phyloP scores from a whole-genome alignment of 1,139 yeast genomes.

The Yamadazyma diospyri region DNA sequence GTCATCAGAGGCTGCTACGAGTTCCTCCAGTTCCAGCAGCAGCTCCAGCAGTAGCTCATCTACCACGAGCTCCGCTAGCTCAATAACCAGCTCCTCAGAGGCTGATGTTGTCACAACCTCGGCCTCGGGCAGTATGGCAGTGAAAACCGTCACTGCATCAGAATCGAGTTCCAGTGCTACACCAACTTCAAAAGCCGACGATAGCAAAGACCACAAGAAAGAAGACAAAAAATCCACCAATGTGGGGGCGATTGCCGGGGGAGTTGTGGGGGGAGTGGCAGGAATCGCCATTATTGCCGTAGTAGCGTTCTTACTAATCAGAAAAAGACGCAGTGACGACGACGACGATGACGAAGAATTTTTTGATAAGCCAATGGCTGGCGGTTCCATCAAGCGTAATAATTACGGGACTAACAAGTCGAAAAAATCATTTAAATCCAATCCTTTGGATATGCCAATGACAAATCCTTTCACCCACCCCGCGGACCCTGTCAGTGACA shows the following conservation, averaged over 20 bases:
- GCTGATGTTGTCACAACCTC: conserved; percentile 15
- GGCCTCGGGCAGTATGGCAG: conserved; percentile 15
- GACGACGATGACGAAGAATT: conserved; percentile 50
- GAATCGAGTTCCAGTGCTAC: conserved; percentile 7
- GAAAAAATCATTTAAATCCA: conserved; percentile 21
- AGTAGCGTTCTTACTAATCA: conserved; percentile 43
- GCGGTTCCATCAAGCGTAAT: conserved; percentile 20
- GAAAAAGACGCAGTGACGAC: conserved; percentile 43
- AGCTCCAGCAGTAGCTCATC: conserved; percentile 12
- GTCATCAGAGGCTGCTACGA: conserved; percentile 12
- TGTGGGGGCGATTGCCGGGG: conserved; percentile 63
- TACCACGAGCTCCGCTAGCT: conserved; percentile 7
- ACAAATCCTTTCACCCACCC: conserved; percentile 58
- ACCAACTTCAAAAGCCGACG: conserved; percentile 11
- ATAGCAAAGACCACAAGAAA: conserved; percentile 7
- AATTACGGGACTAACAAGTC: conserved; percentile 23
- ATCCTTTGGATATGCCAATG: conserved; percentile 44
- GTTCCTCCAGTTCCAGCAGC: conserved; percentile 7
- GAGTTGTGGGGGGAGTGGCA: conserved; percentile 63
- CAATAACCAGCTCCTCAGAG: conserved; percentile 9
- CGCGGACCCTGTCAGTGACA: conserved; percentile 36
- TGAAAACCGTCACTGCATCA: conserved; percentile 19
- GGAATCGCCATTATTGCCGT: conserved; percentile 45
- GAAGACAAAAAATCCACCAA: conserved; percentile 19
- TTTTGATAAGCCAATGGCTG: conserved; percentile 31